Evolutionary conservation across 2,329 filamentous ascomycete genomes (phyloP), one percentile per base, ranked within the genome.

Genomic region (Didymella sp.): DNA sequence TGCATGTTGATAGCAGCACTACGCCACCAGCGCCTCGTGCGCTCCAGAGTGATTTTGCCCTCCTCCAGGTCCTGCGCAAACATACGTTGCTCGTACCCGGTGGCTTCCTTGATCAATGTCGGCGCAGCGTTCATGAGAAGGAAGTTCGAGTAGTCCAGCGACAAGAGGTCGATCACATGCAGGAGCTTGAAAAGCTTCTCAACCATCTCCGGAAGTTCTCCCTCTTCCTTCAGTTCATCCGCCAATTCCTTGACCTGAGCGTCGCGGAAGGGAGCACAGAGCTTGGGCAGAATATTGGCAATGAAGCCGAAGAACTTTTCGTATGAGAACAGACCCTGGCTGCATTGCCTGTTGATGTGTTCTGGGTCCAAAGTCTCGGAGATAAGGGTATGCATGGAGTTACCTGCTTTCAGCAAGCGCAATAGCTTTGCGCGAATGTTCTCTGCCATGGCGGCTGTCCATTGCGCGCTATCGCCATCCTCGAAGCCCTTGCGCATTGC

Each of bases 111-210:
- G 51, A 92, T 85, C 49, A 95, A 82, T 6, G 85, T 85, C 0
- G 89, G 89, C 1, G 89, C 89, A 0, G 87, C 87, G 25, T 89
- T 84, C 73, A 87, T 86, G 46, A 95, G 79, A 66, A 93, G 82
- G 70, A 91, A 94, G 72, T 95, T 95, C 58, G 90, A 88, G 69
- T 93, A 92, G 68, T 95, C 91, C 56, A 91, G 86, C 22, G 90
- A 85, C 78, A 94, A 88, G 31, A 89, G 79, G 67, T 95, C 89
- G 53, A 93, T 89, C 64, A 91, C 89, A 27, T 87, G 85, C 51
- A 92, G 84, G 2, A 95, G 80, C 13, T 88, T 87, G 76, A 92
- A 88, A 1, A 94, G 83, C 60, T 91, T 88, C 69, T 90, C 87
- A 15, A 92, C 89, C 68, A 92, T 85, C 70, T 87, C 84, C 4